Conservation (phyloP, 371 early-diverging fungal species). For the Nematocida sp. region DNA sequence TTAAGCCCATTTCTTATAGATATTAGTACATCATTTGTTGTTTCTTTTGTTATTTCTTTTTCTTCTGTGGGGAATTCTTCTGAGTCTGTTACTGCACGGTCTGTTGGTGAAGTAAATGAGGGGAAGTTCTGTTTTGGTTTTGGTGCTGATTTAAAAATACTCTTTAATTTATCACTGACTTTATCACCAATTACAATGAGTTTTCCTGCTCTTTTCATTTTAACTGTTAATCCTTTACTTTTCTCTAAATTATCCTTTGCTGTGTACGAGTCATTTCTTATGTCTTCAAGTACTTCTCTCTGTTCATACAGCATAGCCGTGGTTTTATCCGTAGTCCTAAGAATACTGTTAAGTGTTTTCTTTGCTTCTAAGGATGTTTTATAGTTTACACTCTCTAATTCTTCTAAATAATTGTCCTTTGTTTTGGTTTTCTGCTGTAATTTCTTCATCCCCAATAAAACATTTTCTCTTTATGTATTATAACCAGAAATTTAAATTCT, state of each 20-base stretch:
- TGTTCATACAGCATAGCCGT: conserved; percentile 46
- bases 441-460: conserved; percentile 32
- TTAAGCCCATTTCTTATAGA: conserved; percentile 43
- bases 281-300: conserved; percentile 50
- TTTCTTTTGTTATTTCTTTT: conserved; percentile 18
- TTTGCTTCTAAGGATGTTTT: conserved; percentile 42
- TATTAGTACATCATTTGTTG: conserved; percentile 39
- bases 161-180: conserved; percentile 44
- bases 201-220: conserved; percentile 58
- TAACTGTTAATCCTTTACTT: conserved; percentile 29
- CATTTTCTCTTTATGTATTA: conserved; percentile 17
- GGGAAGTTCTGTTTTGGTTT: conserved; percentile 4
- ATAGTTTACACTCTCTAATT: conserved; percentile 42
- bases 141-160: conserved; percentile 26
- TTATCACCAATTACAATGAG: conserved; percentile 51
- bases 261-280: conserved; percentile 25
- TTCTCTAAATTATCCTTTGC: conserved; percentile 33
- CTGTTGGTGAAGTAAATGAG: neutral
- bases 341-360: conserved; percentile 41
- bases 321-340: conserved; percentile 45
- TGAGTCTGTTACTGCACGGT: neutral
- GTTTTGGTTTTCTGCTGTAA: conserved; percentile 51
- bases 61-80: neutral
- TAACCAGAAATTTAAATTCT: neutral
- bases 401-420: conserved; percentile 32